A percentile compares a stretch with the other conserved stretches of the same genome.
phyloP scores from a whole-genome alignment of 2,329 filamentous ascomycete genomes.

The Ceratocystis variospora region DNA sequence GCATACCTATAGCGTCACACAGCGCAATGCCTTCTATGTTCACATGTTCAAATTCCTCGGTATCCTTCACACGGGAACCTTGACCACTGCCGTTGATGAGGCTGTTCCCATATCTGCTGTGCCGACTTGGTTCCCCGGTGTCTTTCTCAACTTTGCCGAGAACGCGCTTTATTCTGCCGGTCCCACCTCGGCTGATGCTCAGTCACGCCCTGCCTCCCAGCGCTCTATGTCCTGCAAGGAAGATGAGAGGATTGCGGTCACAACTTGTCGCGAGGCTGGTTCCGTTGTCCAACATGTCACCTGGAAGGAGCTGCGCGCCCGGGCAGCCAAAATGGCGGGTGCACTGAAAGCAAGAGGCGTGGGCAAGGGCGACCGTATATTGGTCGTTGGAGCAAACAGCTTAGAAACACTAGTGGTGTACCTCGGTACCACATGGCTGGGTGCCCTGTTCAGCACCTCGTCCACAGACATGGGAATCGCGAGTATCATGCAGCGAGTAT shows the following conservation, averaged over 20 bases:
- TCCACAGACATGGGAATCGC: constrained; percentile 75
- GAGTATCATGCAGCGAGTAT: constrained; percentile 58
- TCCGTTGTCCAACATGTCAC: constrained; percentile 43
- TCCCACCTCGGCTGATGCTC: constrained; percentile 25
- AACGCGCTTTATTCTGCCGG: constrained; percentile 53
- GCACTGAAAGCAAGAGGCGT: constrained; percentile 56
- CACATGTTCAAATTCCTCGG: constrained; percentile 46
- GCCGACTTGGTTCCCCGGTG: constrained; percentile 64
- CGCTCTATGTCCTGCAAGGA: constrained; percentile 50
- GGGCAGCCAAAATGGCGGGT: constrained; percentile 46
- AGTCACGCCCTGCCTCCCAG: constrained; percentile 25
- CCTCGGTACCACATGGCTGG: constrained; percentile 54
- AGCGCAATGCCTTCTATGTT: constrained; percentile 51
- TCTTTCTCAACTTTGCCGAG: constrained; percentile 64
- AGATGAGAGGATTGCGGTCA: constrained; percentile 55
- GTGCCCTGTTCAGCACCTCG: constrained; percentile 60
- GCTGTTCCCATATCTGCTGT: constrained; percentile 53
- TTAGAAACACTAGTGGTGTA: constrained; percentile 61
- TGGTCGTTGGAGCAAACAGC: constrained; percentile 61
- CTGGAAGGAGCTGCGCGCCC: constrained; percentile 50
- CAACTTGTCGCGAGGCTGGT: constrained; percentile 57
- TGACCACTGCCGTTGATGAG: constrained; percentile 52
- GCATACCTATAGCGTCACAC: constrained; percentile 52
- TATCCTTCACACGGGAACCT: constrained; percentile 49
- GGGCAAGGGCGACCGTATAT: constrained; percentile 56